phyloP scores from a whole-genome alignment of 805 yeast genomes.

The Yarrowia hollandica region DNA sequence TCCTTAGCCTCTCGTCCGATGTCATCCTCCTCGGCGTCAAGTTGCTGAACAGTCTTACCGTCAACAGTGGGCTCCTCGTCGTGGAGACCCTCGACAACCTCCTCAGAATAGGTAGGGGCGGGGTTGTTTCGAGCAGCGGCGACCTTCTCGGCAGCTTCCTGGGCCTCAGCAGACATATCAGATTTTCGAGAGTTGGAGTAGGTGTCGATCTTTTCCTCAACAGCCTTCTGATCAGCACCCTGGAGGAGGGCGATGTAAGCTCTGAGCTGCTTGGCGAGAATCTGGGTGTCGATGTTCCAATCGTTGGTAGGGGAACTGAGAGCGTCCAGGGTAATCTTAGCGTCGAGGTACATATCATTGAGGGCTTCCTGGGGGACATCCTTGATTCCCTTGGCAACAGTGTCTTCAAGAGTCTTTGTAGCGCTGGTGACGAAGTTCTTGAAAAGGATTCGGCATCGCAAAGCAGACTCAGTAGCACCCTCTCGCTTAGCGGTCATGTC shows the following conservation, averaged over 20 bases:
- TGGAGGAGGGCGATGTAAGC: slow-evolving; percentile 7
- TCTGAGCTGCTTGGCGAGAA: slow-evolving; percentile 13
- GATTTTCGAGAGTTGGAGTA: neutral
- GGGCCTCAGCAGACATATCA: neutral
- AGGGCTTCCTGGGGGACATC: neutral
- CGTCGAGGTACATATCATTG: slow-evolving; percentile 27
- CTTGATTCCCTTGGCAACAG: neutral
- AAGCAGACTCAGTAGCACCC: slow-evolving; percentile 1
- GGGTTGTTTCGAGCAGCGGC: slow-evolving; percentile 5
- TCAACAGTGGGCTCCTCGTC: slow-evolving; percentile 15
- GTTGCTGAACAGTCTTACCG: slow-evolving; percentile 11
- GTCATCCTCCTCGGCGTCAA: slow-evolving; percentile 1
- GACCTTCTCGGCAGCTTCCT: slow-evolving; percentile 16
- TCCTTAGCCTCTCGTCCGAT: neutral
- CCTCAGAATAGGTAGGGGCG: neutral
- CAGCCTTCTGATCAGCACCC: slow-evolving; percentile 8
- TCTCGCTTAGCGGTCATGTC: slow-evolving; percentile 15
- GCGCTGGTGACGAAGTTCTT: slow-evolving; percentile 18
- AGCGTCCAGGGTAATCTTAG: slow-evolving; percentile 3
- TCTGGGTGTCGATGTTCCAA: slow-evolving; percentile 26
- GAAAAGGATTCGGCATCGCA: slow-evolving; percentile 22
- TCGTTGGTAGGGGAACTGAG: slow-evolving; percentile 6
- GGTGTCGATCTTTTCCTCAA: neutral
- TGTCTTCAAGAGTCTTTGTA: neutral
- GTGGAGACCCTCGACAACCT: neutral